These are phyloP conservation scores for Periconia sp. DNA, from an alignment of 2,329 filamentous ascomycete genomes.

Conservation along the genomic window DNA sequence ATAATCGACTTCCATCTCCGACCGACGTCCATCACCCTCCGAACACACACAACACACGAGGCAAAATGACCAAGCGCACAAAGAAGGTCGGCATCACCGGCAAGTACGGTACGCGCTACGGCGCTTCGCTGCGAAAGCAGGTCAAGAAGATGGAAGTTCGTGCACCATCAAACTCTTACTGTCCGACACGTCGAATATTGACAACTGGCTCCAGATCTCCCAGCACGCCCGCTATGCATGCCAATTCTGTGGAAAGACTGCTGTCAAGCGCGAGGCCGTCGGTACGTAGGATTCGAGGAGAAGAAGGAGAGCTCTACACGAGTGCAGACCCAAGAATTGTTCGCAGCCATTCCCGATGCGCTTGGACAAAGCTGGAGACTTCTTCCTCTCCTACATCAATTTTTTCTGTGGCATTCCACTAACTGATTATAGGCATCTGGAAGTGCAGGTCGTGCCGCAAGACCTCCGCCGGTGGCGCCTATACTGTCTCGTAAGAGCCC, in stretches of 20 bases:
- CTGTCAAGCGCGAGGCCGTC: conserved; percentile 85
- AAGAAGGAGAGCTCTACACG: neutral
- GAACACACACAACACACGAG: conserved; percentile 1
- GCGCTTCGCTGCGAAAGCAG: conserved; percentile 99
- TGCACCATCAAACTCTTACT: conserved; percentile 21
- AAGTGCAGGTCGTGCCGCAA: conserved; percentile 95
- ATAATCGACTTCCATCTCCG: neutral
- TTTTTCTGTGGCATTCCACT: neutral
- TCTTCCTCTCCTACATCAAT: no score
- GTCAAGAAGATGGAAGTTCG: conserved; percentile 94
- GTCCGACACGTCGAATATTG: no score
- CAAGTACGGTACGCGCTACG: conserved; percentile 96
- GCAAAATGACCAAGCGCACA: conserved; percentile 63
- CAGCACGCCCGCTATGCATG: conserved; percentile 96
- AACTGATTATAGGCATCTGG: conserved; percentile 75
- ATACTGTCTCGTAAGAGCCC: conserved; percentile 85
- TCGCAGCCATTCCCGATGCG: neutral
- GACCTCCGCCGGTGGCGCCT: conserved; percentile 91
- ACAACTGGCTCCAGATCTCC: conserved; percentile 65
- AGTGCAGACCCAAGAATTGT: no score
- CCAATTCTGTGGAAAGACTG: conserved; percentile 93
- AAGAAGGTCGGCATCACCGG: conserved; percentile 91
- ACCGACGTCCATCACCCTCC: neutral
- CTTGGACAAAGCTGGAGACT: neutral
- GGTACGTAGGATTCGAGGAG: conserved; percentile 4